Conservation (phyloP, 2,329 filamentous ascomycete species). For the Scortechinia acanthostroma region DNA sequence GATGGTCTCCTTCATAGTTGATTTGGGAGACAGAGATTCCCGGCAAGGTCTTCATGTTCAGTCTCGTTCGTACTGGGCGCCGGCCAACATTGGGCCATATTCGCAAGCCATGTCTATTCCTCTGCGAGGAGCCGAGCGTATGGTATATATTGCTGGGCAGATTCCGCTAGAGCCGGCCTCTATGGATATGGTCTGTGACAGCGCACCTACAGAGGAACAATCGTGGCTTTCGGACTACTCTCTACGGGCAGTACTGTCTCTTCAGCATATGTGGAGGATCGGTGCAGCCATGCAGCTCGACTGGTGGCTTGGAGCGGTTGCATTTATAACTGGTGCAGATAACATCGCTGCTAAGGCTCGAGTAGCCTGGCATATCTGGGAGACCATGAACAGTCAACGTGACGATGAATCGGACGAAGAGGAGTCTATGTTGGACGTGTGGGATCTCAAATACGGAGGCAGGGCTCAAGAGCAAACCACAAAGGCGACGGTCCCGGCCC, state of each 20-base stretch:
- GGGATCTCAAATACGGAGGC: conserved; percentile 18
- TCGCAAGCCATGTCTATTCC: conserved; percentile 47
- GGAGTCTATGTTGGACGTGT: conserved; percentile 18
- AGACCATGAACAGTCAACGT: background rate
- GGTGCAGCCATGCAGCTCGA: conserved; percentile 41
- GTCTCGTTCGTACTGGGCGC: conserved; percentile 59
- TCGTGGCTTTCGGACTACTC: conserved; percentile 19
- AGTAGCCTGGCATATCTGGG: background rate
- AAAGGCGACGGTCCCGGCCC: background rate
- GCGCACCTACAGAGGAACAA: conserved; percentile 5
- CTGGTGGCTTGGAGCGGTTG: conserved; percentile 45
- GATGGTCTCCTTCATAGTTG: conserved; percentile 38
- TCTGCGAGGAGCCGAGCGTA: conserved; percentile 10
- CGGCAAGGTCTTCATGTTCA: conserved; percentile 53
- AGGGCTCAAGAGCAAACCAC: conserved; percentile 3
- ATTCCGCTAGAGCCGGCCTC: conserved; percentile 52
- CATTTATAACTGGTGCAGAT: conserved; percentile 29
- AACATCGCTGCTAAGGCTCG: conserved; percentile 4
- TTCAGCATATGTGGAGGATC: conserved; percentile 59
- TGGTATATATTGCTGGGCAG: conserved; percentile 53
- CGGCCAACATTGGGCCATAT: conserved; percentile 62
- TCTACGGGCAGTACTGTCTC: conserved; percentile 38
- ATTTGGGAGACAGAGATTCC: conserved; percentile 17
- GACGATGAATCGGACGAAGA: conserved; percentile 15
- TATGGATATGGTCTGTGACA: conserved; percentile 40